Evolutionary conservation across 768 basidiomycete genomes (phyloP), one percentile per base, ranked within the genome.

Genomic region (Lactarius sanguifluus): DNA sequence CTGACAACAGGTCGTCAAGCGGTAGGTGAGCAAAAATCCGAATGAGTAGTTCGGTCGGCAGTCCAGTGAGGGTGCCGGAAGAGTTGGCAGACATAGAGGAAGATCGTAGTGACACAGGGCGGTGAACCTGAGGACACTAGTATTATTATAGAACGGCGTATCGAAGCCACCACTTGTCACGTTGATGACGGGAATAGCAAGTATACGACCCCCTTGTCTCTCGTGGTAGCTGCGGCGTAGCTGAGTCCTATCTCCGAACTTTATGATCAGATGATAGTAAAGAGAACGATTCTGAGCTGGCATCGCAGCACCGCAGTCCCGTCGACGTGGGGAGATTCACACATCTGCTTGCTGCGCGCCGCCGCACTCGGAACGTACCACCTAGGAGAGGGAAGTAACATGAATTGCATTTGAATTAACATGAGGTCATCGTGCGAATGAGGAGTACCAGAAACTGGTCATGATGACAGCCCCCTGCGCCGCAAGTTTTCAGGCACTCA

Each of bases 1-100:
- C 38, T 13, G 61, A 54, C 25, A 41, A 40, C 28, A 62, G 28
- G 30, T 55, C 52, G 8, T 25, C 25, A 10, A 25, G 38, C 7
- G 36, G 52, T 18, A 62, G 52, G 12, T 41, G 20, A 40, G 38
- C 25, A 25, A 55, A 41, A 30, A 62, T 62, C 15, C n/a, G 34
- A 28, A 38, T 30, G 34, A 55, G 50, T n/a, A 62, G 12, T 41
- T 62, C 61, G 18, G 50, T 40, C 4, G 61, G 28, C 30, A 62
- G 52, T 25, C 25, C 23, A 16, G 13, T 23, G 50, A 16, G 10
- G n/a, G 45, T 47, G 6, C 23, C 23, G 12, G 47, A 50, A 10
- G 47, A 13, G n/a, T 50, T 52, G 3, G 50, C 6, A 28, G 50
- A 52, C 50, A 52, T 52, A 5, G 25, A 52, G 50, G 25, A 16